These are phyloP conservation scores for Thymus quinquecostatus DNA, from an alignment of 257 asterid species.

Conservation along the genomic window DNA sequence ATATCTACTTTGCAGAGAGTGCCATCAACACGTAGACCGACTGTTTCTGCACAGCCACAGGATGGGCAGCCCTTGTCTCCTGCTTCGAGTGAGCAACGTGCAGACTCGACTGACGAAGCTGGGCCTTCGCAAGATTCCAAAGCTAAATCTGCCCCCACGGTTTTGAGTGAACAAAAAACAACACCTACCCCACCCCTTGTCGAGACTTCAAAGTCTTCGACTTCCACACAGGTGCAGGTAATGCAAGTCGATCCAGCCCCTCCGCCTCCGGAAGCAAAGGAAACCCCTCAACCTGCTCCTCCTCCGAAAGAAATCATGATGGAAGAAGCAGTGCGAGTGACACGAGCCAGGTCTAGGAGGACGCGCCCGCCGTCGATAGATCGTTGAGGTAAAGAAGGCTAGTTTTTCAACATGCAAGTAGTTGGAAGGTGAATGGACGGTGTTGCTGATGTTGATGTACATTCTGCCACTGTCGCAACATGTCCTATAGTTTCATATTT, in stretches of 20 bases:
- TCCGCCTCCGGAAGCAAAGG: constrained; percentile 29
- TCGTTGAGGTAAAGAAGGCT: constrained; percentile 20
- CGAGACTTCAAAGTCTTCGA: constrained; percentile 40
- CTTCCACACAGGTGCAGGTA: constrained; percentile 42
- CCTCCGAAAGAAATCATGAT: constrained; percentile 35
- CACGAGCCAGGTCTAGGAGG: constrained; percentile 58
- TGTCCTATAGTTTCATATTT: constrained; percentile 24
- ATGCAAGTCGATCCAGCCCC: constrained; percentile 49
- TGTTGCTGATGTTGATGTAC: constrained; percentile 42
- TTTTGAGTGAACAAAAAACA: constrained; percentile 49
- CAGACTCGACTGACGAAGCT: constrained; percentile 48
- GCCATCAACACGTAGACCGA: constrained; percentile 41
- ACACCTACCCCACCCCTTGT: constrained; percentile 40
- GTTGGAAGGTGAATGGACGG: constrained; percentile 24
- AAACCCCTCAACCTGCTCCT: constrained; percentile 36
- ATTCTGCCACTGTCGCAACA: constrained; percentile 29
- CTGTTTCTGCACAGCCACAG: constrained; percentile 38
- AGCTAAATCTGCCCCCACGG: constrained; percentile 40
- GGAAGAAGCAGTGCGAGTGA: constrained; percentile 49
- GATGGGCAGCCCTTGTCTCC: constrained; percentile 49
- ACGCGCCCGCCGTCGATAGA: constrained; percentile 36
- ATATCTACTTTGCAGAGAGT: constrained; percentile 36
- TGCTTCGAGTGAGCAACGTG: constrained; percentile 43
- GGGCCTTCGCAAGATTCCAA: constrained; percentile 45
- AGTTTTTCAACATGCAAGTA: constrained; percentile 26